phyloP scores from a whole-genome alignment of 2,329 filamentous ascomycete species.

The Trichothecium roseum region DNA sequence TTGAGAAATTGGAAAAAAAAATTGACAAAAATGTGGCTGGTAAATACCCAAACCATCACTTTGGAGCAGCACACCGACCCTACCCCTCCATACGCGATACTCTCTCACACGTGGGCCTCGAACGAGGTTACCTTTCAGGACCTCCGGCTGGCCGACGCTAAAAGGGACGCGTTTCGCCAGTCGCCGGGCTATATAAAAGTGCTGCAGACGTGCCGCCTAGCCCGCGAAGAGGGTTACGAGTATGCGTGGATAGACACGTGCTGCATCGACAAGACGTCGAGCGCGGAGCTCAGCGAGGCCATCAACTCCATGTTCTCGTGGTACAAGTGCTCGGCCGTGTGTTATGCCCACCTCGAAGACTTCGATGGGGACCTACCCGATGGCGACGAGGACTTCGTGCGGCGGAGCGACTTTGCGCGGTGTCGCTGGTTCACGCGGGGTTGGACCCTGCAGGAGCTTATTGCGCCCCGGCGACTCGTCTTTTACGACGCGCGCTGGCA shows the following conservation, averaged over 20 bases:
- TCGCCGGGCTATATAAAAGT: background rate
- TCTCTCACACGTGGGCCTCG: constrained; percentile 19
- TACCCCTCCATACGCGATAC: constrained; percentile 14
- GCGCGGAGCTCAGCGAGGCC: constrained; percentile 14
- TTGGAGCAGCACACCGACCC: background rate
- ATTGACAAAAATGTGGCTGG: too few relatives aligned
- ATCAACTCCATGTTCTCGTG: constrained; percentile 17
- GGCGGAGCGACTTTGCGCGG: background rate
- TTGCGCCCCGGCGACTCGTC: constrained; percentile 27
- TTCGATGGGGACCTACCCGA: background rate
- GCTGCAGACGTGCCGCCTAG: background rate
- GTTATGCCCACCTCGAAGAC: constrained; percentile 15
- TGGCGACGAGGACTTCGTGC: too few relatives aligned
- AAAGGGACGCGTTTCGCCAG: background rate
- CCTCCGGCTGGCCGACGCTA: constrained; percentile 2
- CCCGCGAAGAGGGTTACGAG: background rate
- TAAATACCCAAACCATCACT: too few relatives aligned
- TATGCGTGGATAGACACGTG: constrained; percentile 16
- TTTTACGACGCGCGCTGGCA: constrained; percentile 20
- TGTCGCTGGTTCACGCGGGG: constrained; percentile 25
- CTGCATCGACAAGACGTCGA: constrained; percentile 15
- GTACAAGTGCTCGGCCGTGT: constrained; percentile 13
- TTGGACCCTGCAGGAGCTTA: constrained; percentile 56
- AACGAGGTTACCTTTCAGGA: constrained; percentile 17
- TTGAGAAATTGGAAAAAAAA: too few relatives aligned